Conservation (phyloP, 495 filamentous ascomycete species). For the Tuber microsphaerosporum region DNA sequence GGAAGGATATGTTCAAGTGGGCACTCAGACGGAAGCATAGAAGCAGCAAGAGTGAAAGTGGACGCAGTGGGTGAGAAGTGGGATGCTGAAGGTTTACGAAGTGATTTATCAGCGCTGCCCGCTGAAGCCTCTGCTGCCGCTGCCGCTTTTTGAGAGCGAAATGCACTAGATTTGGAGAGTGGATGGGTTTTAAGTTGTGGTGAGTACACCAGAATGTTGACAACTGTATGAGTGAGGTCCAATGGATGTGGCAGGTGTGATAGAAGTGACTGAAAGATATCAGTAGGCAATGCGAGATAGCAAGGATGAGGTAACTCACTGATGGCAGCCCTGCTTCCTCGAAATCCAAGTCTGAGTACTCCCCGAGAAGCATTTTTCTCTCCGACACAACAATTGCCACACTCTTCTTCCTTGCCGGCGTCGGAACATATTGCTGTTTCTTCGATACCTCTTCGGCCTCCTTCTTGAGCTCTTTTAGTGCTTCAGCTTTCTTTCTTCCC, state of each 20-base stretch:
- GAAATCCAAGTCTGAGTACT: slow-evolving; percentile 33
- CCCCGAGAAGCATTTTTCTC: slow-evolving; percentile 30
- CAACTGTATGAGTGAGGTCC: slow-evolving; percentile 18
- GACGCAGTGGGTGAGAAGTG: slow-evolving; percentile 18
- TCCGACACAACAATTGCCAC: slow-evolving; percentile 36
- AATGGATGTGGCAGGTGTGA: slow-evolving; percentile 30
- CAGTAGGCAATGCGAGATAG: background rate
- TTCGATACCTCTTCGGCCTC: slow-evolving; percentile 19
- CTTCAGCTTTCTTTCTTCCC: slow-evolving; percentile 1
- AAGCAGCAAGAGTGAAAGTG: slow-evolving; percentile 26
- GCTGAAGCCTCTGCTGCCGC: background rate
- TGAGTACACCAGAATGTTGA: slow-evolving; percentile 36
- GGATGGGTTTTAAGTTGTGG: slow-evolving; percentile 34
- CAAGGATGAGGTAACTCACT: slow-evolving; percentile 15
- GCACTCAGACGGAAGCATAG: slow-evolving; percentile 18
- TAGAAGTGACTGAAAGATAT: slow-evolving; percentile 27
- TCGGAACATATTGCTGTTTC: slow-evolving; percentile 29
- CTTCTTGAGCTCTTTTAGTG: slow-evolving; percentile 15
- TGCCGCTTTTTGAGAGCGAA: background rate
- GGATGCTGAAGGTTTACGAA: background rate
- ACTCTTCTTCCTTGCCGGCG: slow-evolving; percentile 19
- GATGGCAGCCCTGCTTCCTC: slow-evolving; percentile 32
- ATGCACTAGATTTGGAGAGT: slow-evolving; percentile 5
- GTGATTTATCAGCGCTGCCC: background rate
- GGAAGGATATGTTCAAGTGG: slow-evolving; percentile 35